Conservation (phyloP, 345 rosid species). For the Salix koriyanagi region DNA sequence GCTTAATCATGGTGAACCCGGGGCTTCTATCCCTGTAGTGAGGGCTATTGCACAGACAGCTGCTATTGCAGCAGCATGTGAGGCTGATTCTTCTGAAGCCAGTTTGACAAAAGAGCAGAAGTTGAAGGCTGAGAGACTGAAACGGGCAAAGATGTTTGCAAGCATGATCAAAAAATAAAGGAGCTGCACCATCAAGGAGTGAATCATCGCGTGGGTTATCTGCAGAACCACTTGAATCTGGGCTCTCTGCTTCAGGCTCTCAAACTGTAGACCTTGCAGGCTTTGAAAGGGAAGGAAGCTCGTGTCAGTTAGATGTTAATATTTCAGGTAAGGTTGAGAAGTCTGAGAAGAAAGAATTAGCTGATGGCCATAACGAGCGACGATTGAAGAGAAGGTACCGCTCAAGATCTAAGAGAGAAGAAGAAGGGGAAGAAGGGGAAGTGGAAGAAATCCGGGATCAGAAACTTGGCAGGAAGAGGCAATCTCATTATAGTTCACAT, state of each 20-base stretch:
- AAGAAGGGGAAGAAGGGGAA: constrained; percentile 36
- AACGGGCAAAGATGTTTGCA: constrained; percentile 89
- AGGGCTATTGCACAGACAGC: constrained; percentile 44
- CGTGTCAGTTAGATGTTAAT: constrained; percentile 33
- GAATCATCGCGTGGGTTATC: constrained; percentile 47
- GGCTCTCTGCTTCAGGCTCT: constrained; percentile 41
- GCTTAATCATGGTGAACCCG: constrained; percentile 23
- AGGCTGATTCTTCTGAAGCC: constrained; percentile 71
- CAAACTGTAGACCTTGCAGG: constrained; percentile 16
- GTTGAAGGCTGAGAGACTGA: constrained; percentile 88
- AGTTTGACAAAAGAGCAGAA: constrained; percentile 66
- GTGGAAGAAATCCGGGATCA: constrained; percentile 37
- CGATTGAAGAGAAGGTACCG: constrained; percentile 76
- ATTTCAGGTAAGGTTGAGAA: constrained; percentile 27
- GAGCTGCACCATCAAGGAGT: constrained; percentile 47
- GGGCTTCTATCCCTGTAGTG: constrained; percentile 42
- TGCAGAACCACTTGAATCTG: constrained; percentile 48
- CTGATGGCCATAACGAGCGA: constrained; percentile 46
- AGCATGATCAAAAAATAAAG: constrained; percentile 66
- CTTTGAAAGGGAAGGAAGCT: constrained; percentile 53
- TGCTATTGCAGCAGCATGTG: constrained; percentile 53
- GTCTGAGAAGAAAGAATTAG: constrained; percentile 32
- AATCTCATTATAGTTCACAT: constrained; percentile 40
- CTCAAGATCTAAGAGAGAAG: constrained; percentile 41
- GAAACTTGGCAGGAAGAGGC: constrained; percentile 41